A percentile compares a stretch with the other conserved stretches of the same genome.
These are phyloP conservation scores for Aspergillus luchuensis DNA, from an alignment of 2,329 filamentous ascomycete genomes.

Conservation along the genomic window DNA sequence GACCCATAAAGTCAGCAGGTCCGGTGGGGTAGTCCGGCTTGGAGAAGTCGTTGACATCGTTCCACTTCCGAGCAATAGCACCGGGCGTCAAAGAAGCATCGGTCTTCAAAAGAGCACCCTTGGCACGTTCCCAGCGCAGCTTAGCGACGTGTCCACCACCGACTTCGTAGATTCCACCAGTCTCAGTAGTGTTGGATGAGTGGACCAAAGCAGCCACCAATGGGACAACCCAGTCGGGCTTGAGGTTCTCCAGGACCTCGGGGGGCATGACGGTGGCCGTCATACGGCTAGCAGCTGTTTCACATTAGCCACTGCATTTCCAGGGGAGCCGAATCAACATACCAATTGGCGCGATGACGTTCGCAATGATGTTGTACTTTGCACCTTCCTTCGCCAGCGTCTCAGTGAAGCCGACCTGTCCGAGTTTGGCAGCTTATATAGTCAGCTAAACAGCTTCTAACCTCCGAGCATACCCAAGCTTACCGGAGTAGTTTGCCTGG, in stretches of 20 bases:
- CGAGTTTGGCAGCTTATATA: constrained; percentile 77
- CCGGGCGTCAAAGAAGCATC: constrained; percentile 86
- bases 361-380: constrained; percentile 97
- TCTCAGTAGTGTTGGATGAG: constrained; percentile 79
- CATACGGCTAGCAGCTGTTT: constrained; percentile 83
- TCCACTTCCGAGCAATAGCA: constrained; percentile 87
- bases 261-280: constrained; percentile 93
- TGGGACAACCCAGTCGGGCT: constrained; percentile 93
- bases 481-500: constrained; percentile 89
- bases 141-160: constrained; percentile 92
- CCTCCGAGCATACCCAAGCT: constrained; percentile 20
- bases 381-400: constrained; percentile 94
- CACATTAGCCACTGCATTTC: not conserved
- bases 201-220: constrained; percentile 87
- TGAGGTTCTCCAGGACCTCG: constrained; percentile 81
- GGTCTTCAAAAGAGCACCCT: constrained; percentile 83
- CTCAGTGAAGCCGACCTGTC: constrained; percentile 95
- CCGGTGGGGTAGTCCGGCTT: constrained; percentile 79
- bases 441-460: constrained; percentile 27
- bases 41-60: constrained; percentile 82
- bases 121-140: constrained; percentile 90
- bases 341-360: constrained; percentile 87
- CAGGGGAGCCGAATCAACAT: constrained; percentile 19
- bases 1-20: constrained; percentile 80
- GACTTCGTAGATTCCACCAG: constrained; percentile 87